Evolutionary conservation across 371 early-diverging fungal genomes (phyloP).

Genomic region (Caulochytrium protostelioides): DNA sequence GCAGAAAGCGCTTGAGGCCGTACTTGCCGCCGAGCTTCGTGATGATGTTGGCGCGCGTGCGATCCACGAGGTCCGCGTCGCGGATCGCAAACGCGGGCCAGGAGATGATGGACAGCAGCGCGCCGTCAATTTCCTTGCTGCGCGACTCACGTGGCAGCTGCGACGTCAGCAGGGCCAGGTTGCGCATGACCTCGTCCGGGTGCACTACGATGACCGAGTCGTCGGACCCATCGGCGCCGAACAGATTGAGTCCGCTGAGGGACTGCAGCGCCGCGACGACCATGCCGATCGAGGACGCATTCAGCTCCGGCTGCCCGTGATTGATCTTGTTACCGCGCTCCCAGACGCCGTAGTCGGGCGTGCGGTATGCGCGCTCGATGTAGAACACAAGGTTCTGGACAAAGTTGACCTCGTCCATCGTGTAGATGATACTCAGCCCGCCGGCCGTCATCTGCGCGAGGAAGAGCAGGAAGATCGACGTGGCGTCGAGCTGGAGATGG

Average conservation of each 20-base stretch:
- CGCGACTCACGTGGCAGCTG: conserved; percentile 71
- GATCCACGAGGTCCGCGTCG: conserved; percentile 38
- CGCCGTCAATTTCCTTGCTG: conserved; percentile 75
- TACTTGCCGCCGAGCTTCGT: conserved; percentile 63
- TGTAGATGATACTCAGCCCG: conserved; percentile 53
- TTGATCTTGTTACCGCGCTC: conserved; percentile 78
- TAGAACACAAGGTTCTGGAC: conserved; percentile 76
- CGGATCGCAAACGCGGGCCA: conserved; percentile 75
- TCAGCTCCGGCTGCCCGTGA: conserved; percentile 67
- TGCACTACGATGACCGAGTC: conserved; percentile 51
- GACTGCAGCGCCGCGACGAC: conserved; percentile 67
- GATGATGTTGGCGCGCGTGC: conserved; percentile 49
- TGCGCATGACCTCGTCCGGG: conserved; percentile 69
- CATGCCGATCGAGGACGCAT: conserved; percentile 76
- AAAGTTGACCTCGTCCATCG: conserved; percentile 73
- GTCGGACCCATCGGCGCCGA: conserved; percentile 26
- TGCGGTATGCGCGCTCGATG: conserved; percentile 51
- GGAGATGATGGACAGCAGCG: conserved; percentile 60
- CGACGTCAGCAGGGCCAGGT: conserved; percentile 53
- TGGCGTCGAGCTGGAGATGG: conserved; percentile 52
- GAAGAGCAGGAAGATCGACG: conserved; percentile 51
- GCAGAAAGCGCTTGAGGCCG: conserved; percentile 67
- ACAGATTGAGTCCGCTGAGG: conserved; percentile 67
- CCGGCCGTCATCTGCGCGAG: conserved; percentile 71
- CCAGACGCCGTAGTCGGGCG: conserved; percentile 79